Base-by-base conservation (phyloP, 164 flowering plant species). In the Dillenia suffruticosa region DNA sequence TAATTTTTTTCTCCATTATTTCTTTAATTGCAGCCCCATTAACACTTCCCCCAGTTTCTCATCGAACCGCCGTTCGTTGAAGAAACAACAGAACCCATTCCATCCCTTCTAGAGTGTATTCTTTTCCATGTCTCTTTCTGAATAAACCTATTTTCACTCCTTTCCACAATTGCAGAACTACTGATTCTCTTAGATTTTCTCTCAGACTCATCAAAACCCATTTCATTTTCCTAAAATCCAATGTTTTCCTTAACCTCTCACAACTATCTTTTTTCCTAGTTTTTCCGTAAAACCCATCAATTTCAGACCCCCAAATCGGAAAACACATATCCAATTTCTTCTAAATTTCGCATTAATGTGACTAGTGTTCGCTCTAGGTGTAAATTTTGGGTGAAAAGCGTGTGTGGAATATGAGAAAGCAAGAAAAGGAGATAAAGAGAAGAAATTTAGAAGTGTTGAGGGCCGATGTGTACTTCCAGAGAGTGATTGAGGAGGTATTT, bases 381-480 rank as follows among this genome's bases (percentile, higher is more conserved):
- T 64, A 49, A 54, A 32, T 50, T 51, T 63, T 14, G 49, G 66
- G 10, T 58, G 57, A 22, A 63, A 69, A 51, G 54, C 9, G 63
- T 57, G 77, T 64, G 62, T 72, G 49, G 74, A 63, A 56, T 72
- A 60, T 48, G 74, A 61, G 48, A 59, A 17, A 63, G 46, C 54
- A 66, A 45, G 68, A 52, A 55, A 3, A 45, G 57, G 65, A 66
- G 60, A 70, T n/a, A 72, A 67, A 47, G 3, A 65, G n/a, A 54
- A 50, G 54, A 56, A 69, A 66, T 17, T 61, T 63, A 51, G 62
- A 69, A 52, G 61, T 6, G 65, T 24, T 54, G 56, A 65, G 61
- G 40, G 72, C 9, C 10, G 72, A 66, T 46, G 79, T 63, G 70
- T n/a, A 82, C 86, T 85, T 82, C 81, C 87, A 78, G 56, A 57